Evolutionary conservation across 768 basidiomycete genomes (phyloP).

Genomic region (Boletales sp.): DNA sequence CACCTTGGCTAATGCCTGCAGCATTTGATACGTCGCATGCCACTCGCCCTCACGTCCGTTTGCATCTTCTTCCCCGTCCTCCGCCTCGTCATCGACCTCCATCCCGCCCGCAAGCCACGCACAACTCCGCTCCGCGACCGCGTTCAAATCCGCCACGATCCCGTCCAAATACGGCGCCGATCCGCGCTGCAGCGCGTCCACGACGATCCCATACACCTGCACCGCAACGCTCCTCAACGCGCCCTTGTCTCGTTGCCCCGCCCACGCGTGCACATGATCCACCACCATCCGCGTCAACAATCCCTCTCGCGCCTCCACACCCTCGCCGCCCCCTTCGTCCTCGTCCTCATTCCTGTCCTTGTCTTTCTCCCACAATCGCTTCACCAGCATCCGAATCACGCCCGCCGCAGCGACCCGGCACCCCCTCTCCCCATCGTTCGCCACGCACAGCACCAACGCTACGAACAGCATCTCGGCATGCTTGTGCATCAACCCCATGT

Average conservation of each 20-base stretch:
- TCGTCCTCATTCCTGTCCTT: conserved; percentile 21
- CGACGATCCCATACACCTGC: conserved; percentile 78
- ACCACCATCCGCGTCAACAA: conserved; percentile 54
- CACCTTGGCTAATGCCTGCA: conserved; percentile 64
- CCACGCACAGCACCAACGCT: conserved; percentile 86
- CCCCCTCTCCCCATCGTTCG: conserved; percentile 89
- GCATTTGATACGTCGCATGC: conserved; percentile 79
- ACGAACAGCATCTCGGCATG: conserved; percentile 89
- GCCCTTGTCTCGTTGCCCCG: conserved; percentile 52
- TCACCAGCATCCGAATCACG: conserved; percentile 74
- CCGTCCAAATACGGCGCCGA: conserved; percentile 40
- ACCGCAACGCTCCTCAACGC: conserved; percentile 69
- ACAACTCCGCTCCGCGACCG: conserved; percentile 15
- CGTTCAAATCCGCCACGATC: conserved; percentile 57
- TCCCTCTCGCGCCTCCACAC: conserved; percentile 42
- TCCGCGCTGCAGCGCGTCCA: conserved; percentile 61
- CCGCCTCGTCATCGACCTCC: conserved; percentile 36
- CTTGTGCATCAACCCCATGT: conserved; percentile 65
- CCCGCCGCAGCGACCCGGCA: conserved; percentile 87
- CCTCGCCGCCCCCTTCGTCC: no score
- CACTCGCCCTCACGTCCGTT: conserved; percentile 55
- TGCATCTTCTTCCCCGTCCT: conserved; percentile 49
- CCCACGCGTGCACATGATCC: conserved; percentile 79
- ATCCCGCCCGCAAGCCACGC: conserved; percentile 9
- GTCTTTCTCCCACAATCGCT: conserved; percentile 48